Percentiles rank a stretch among this genome's conserved stretches.
Evolutionary conservation across 768 basidiomycete species (phyloP).

Genomic region (Tulasnella sp.): DNA sequence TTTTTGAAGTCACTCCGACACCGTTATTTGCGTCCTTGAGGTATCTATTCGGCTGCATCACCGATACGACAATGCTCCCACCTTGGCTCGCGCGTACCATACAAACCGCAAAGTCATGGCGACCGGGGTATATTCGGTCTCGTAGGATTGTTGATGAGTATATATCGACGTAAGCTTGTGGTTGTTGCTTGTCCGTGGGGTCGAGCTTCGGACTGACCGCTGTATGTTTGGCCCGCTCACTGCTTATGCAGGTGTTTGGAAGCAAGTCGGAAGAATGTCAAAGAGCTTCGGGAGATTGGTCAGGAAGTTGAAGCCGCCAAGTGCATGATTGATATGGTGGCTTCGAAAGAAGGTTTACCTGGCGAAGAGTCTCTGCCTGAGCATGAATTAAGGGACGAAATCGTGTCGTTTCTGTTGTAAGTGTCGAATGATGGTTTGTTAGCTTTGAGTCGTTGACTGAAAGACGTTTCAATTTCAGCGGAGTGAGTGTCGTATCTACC

Average conservation of each 20-base stretch:
- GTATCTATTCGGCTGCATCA: not conserved
- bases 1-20: not conserved
- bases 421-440: not conserved
- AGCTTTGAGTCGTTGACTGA: not conserved
- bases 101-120: too few relatives aligned
- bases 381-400: not conserved
- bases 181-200: too few relatives aligned
- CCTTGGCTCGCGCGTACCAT: too few relatives aligned
- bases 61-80: not conserved
- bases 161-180: too few relatives aligned
- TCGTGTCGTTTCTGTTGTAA: not conserved
- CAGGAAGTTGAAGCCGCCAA: too few relatives aligned
- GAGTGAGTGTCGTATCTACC: not conserved
- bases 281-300: too few relatives aligned
- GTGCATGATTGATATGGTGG: not conserved
- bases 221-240: too few relatives aligned
- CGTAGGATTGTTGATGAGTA: too few relatives aligned
- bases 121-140: too few relatives aligned
- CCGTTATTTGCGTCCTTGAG: not conserved
- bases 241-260: too few relatives aligned
- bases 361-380: not conserved
- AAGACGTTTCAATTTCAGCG: not conserved
- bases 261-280: too few relatives aligned
- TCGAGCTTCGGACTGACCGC: too few relatives aligned
- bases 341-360: not conserved